Evolutionary conservation across 768 basidiomycete species (phyloP).

Genomic region (Collybia mongolica): DNA sequence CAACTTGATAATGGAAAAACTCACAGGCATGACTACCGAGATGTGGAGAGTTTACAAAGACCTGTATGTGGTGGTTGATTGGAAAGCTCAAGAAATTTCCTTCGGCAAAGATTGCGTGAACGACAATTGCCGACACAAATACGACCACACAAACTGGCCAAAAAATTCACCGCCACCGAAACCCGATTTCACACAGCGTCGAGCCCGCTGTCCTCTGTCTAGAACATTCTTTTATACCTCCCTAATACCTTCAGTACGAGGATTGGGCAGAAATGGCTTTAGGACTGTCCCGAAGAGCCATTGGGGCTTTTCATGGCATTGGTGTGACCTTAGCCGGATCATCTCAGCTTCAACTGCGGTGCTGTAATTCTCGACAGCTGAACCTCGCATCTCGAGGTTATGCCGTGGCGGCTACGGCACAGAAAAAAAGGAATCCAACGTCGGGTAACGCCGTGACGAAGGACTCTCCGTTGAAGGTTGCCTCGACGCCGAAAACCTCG

Average conservation of each 20-base stretch:
- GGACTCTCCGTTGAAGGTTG: background rate
- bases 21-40: conserved; percentile 34
- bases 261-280: conserved; percentile 13
- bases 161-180: conserved; percentile 1
- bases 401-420: conserved; percentile 6
- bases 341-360: conserved; percentile 1
- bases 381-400: conserved; percentile 8
- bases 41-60: conserved; percentile 10
- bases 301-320: conserved; percentile 10
- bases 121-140: conserved; percentile 27
- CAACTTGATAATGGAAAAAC: conserved; percentile 11
- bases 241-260: background rate
- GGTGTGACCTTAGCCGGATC: conserved; percentile 7
- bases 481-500: background rate
- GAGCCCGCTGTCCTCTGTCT: no score
- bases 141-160: conserved; percentile 12
- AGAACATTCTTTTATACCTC: background rate
- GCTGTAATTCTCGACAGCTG: background rate
- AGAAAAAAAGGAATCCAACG: conserved; percentile 4
- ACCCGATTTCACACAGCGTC: background rate
- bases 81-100: conserved; percentile 11
- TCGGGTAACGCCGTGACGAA: background rate
- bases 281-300: conserved; percentile 13
- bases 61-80: conserved; percentile 28
- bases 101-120: conserved; percentile 26